phyloP scores from a whole-genome alignment of 345 rosid species.

The Aquilaria sinensis region DNA sequence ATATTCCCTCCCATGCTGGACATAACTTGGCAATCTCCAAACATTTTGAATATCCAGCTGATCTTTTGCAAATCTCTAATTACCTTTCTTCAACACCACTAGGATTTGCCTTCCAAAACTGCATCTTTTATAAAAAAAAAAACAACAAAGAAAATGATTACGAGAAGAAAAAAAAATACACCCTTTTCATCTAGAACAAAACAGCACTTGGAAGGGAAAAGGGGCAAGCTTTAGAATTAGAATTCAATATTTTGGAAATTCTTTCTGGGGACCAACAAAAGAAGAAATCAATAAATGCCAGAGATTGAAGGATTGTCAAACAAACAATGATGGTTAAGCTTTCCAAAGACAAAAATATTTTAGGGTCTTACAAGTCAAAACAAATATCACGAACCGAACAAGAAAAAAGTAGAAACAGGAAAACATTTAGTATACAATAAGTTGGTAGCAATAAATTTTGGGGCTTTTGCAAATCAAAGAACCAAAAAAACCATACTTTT shows the following conservation, averaged over 20 bases:
- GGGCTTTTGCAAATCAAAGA: background rate
- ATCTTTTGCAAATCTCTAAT: slow-evolving; percentile 6
- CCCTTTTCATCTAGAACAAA: background rate
- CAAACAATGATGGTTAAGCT: background rate
- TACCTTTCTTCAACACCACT: background rate
- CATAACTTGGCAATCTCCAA: slow-evolving; percentile 66
- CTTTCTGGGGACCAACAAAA: background rate
- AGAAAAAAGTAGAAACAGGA: background rate
- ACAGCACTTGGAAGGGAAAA: background rate
- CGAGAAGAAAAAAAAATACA: background rate
- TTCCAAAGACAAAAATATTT: background rate
- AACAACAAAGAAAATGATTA: background rate
- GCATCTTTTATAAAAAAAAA: background rate
- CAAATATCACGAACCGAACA: background rate
- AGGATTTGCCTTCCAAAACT: slow-evolving; percentile 1
- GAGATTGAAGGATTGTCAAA: background rate
- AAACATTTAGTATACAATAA: too few species aligned
- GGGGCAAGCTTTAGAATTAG: background rate
- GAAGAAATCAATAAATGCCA: background rate
- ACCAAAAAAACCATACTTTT: background rate
- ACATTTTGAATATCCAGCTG: slow-evolving; percentile 34
- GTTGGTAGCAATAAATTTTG: background rate
- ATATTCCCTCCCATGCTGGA: slow-evolving; percentile 55
- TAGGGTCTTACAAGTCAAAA: background rate
- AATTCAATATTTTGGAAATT: background rate